These are phyloP conservation scores for Kalmusia sp. DNA, from an alignment of 2,329 filamentous ascomycete species.

Conservation along the genomic window DNA sequence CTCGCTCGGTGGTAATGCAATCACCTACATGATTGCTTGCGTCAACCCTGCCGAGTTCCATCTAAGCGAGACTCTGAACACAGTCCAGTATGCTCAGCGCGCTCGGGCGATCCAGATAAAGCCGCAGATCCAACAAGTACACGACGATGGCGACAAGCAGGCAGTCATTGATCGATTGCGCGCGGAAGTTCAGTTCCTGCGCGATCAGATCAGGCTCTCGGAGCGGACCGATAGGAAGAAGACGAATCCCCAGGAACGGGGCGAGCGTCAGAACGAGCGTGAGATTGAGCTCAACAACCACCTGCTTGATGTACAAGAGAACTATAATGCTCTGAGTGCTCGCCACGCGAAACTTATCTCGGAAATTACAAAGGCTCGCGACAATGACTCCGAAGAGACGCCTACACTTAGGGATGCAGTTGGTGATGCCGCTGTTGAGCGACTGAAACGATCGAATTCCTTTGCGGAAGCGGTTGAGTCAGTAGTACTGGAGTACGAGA, in stretches of 20 bases:
- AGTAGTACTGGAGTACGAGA: conserved; percentile 96
- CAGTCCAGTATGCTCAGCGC: conserved; percentile 92
- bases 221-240: conserved; percentile 70
- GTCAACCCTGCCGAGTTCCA: conserved; percentile 97
- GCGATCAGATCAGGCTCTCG: conserved; percentile 90
- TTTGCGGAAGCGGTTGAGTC: conserved; percentile 96
- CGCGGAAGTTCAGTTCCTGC: conserved; percentile 89
- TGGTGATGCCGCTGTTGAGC: conserved; percentile 82
- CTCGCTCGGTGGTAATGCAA: conserved; percentile 93
- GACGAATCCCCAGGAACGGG: conserved; percentile 68
- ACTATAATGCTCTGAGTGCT: conserved; percentile 88
- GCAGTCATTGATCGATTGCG: conserved; percentile 91
- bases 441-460: conserved; percentile 91
- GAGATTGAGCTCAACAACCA: conserved; percentile 94
- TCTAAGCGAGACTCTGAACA: conserved; percentile 95
- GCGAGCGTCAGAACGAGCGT: conserved; percentile 80
- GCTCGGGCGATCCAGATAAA: conserved; percentile 97
- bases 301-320: conserved; percentile 90
- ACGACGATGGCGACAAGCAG: conserved; percentile 92
- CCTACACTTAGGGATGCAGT: conserved; percentile 67
- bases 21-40: conserved; percentile 99
- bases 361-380: conserved; percentile 86
- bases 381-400: conserved; percentile 65
- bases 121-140: conserved; percentile 88
- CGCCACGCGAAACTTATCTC: conserved; percentile 95